A percentile compares a stretch with the other conserved stretches of the same genome.
phyloP scores from a whole-genome alignment of 169 alveolate species.

The Plasmodium ovale region DNA sequence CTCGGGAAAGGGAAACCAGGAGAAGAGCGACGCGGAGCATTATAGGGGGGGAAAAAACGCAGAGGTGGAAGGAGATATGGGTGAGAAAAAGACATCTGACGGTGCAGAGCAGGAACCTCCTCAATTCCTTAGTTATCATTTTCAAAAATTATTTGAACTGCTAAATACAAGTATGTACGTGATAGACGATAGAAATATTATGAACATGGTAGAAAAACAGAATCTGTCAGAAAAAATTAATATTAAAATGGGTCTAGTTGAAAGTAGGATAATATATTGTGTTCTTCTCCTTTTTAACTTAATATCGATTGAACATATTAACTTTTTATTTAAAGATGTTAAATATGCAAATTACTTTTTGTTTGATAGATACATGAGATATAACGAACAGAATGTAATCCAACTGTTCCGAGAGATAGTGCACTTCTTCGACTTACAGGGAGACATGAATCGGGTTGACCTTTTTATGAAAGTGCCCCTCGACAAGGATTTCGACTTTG shows the following conservation, averaged over 20 bases:
- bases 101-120: background rate
- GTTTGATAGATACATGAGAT: conserved; percentile 5
- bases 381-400: background rate
- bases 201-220: background rate
- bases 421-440: background rate
- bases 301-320: conserved; percentile 24
- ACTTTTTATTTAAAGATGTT: conserved; percentile 1
- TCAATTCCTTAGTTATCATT: background rate
- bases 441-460: background rate
- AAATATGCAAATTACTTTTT: background rate
- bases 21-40: background rate
- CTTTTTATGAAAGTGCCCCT: conserved; percentile 19
- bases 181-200: conserved; percentile 13
- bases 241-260: background rate
- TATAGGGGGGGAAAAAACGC: background rate
- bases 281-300: conserved; percentile 18
- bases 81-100: background rate
- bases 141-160: conserved; percentile 27
- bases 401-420: background rate
- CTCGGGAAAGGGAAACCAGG: background rate
- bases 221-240: conserved; percentile 1
- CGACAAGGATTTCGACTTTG: background rate
- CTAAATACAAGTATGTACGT: conserved; percentile 2
- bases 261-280: background rate
- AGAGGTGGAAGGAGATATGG: background rate